phyloP scores from a whole-genome alignment of 2,329 filamentous ascomycete species.

The Pezizomycotina sp. region DNA sequence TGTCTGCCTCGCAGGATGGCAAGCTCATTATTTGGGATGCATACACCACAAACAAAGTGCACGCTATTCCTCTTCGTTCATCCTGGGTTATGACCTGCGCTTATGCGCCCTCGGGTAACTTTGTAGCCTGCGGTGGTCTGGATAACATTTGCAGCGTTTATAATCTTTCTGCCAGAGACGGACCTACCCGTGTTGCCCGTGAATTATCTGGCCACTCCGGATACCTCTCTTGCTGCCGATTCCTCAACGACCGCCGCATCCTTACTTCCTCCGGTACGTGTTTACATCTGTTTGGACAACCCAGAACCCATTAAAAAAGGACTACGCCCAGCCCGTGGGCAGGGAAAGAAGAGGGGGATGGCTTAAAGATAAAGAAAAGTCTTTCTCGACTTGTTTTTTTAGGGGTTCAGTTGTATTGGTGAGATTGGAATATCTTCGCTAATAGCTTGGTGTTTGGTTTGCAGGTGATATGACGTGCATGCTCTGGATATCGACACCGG shows the following conservation, averaged over 20 bases:
- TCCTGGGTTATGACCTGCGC: conserved; percentile 99
- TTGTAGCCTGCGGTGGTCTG: conserved; percentile 91
- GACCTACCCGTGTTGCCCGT: conserved; percentile 87
- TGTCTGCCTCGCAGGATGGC: conserved; percentile 94
- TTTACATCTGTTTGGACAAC: neutral
- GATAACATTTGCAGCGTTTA: conserved; percentile 99
- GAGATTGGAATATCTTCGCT: neutral
- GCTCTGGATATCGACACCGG: conserved; percentile 98
- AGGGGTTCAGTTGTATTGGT: no score
- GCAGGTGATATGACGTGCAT: conserved; percentile 91
- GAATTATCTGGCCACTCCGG: conserved; percentile 94
- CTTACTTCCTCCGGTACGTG: conserved; percentile 64
- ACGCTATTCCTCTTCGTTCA: conserved; percentile 89
- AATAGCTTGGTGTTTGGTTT: neutral
- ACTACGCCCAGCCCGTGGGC: no score
- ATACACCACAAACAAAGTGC: conserved; percentile 98
- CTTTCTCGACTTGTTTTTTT: no score
- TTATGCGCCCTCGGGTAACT: conserved; percentile 95
- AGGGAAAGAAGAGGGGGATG: no score
- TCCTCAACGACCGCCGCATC: conserved; percentile 96
- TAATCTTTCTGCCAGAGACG: conserved; percentile 91
- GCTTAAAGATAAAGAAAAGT: no score
- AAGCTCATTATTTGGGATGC: conserved; percentile 99
- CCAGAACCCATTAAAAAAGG: no score
- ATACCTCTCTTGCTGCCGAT: conserved; percentile 94